Conservation (phyloP, 371 early-diverging fungal genomes). For the Rhizopus sp. region DNA sequence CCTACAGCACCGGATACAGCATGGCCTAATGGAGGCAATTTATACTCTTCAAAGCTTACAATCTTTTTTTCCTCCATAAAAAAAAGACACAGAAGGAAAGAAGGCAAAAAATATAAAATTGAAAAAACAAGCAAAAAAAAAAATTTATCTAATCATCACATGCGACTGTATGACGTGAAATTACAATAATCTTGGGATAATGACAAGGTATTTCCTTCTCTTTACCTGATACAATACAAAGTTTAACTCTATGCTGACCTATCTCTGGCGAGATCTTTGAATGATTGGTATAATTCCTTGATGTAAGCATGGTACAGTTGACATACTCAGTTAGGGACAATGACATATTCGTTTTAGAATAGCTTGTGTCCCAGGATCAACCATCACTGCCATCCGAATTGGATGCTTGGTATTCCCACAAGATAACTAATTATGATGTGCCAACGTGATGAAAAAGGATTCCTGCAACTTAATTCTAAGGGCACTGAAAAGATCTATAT, state of each 20-base stretch:
- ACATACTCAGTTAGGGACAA: neutral
- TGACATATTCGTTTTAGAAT: constrained; percentile 24
- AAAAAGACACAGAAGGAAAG: neutral
- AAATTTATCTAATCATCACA: neutral
- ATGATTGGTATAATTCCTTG: constrained; percentile 22
- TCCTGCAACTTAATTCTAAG: no score
- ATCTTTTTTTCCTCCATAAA: constrained; percentile 2
- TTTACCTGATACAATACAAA: constrained; percentile 17
- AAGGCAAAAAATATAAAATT: neutral
- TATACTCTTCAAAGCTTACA: constrained; percentile 53
- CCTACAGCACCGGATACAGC: constrained; percentile 64
- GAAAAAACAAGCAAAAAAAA: neutral
- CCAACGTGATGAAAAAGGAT: neutral
- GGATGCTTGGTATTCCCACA: constrained; percentile 1
- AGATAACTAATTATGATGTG: neutral
- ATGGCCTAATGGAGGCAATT: constrained; percentile 61
- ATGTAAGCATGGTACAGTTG: constrained; percentile 22
- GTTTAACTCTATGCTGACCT: neutral
- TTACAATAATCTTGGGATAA: constrained; percentile 7
- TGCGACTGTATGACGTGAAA: no score
- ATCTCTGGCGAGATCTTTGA: constrained; percentile 10
- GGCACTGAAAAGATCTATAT: no score
- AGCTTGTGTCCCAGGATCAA: constrained; percentile 21
- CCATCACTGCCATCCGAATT: constrained; percentile 19
- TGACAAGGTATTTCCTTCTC: constrained; percentile 21